Conservation (phyloP, 176 grass and related monocot species). For the Poa annua region DNA sequence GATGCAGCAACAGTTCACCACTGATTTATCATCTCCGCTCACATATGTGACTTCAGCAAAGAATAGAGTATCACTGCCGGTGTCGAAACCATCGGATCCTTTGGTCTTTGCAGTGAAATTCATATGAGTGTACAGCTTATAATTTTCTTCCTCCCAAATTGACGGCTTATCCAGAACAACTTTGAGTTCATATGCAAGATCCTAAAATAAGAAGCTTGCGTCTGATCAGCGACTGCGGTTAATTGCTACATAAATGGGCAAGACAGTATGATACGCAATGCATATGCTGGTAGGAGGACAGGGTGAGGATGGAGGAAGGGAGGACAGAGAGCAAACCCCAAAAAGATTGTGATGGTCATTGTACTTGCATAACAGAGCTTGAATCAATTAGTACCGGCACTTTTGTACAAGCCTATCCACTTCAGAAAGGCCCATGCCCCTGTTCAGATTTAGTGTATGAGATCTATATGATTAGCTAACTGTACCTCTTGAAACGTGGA, state of each 20-base stretch:
- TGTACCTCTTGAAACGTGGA: neutral
- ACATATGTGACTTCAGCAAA: conserved; percentile 7
- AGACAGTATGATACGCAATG: neutral
- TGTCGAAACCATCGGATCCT: neutral
- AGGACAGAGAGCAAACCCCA: neutral
- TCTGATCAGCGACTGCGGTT: neutral
- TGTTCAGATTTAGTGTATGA: neutral
- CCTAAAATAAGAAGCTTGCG: neutral
- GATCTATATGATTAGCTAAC: neutral
- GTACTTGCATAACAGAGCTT: neutral
- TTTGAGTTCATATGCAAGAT: conserved; percentile 9
- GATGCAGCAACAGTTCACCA: conserved; percentile 10
- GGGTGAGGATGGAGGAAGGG: neutral
- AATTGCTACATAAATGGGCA: neutral
- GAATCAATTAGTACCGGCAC: neutral
- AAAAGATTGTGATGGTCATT: neutral
- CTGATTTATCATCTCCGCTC: neutral
- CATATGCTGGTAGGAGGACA: neutral
- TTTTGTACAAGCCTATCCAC: neutral
- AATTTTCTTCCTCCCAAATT: neutral
- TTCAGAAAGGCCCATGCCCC: neutral
- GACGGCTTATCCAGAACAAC: neutral
- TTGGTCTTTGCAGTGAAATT: conserved; percentile 29
- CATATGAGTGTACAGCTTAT: neutral
- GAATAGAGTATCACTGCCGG: neutral